A percentile compares a stretch with the other conserved stretches of the same genome.
Evolutionary conservation across 1,284 basidiomycete species (phyloP).

Genomic region (Butyriboletus regius): DNA sequence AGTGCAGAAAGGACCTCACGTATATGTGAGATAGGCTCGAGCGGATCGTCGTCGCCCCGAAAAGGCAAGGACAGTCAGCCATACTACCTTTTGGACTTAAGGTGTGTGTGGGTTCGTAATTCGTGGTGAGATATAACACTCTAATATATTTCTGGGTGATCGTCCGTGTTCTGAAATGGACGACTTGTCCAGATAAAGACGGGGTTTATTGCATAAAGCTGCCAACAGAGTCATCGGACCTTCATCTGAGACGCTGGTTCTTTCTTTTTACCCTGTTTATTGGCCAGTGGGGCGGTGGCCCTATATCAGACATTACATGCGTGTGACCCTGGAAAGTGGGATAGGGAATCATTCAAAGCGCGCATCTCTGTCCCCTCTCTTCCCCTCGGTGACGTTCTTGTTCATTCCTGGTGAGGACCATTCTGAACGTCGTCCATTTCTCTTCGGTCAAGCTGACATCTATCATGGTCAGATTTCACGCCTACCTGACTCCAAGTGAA

Average conservation of each 20-base stretch:
- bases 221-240: background rate
- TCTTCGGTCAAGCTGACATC: background rate
- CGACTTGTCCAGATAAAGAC: background rate
- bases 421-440: background rate
- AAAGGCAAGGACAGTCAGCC: background rate
- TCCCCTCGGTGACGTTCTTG: background rate
- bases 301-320: no score
- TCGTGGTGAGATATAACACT: no score
- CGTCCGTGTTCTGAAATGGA: background rate
- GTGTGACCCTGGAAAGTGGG: no score
- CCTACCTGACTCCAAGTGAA: background rate
- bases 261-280: no score
- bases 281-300: no score
- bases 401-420: background rate
- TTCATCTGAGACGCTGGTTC: background rate
- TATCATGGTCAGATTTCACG: background rate
- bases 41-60: background rate
- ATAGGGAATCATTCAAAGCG: conserved; percentile 1
- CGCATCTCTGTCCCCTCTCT: background rate
- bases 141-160: conserved; percentile 14
- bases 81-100: conserved; percentile 8
- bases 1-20: background rate
- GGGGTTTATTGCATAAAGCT: background rate
- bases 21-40: conserved; percentile 19
- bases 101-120: no score